Evolutionary conservation across 1,139 yeast species (phyloP), one percentile per base, ranked within the genome.

Genomic region (Debaryomyces nepalensis): DNA sequence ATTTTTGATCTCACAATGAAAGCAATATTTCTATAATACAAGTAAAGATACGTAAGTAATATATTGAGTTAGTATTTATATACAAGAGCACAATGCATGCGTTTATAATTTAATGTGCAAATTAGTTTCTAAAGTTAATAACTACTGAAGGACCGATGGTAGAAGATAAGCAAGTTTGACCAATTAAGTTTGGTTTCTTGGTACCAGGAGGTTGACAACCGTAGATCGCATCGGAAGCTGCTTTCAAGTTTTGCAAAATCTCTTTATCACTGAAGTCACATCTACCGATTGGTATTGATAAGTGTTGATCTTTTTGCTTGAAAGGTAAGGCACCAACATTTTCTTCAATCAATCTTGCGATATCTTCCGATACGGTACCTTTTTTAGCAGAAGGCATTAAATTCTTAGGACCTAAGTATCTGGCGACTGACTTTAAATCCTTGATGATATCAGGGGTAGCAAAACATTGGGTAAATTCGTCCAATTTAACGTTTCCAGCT

Each of bases 321-420:
- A 90, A 73, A 58, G 86, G 82, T 54, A 82, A 74, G 22, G 86
- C 79, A 31, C 95, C 95, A 36, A 80, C 68, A 41, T 82, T 81
- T 18, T 72, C 68, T 34, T 66, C 61, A 49, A 90, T 75, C 47
- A 85, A 68, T 8, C 64, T 62, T 22, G 66, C 70, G 27, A 88
- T 66, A 52, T 88, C 81, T n/a, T 78, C 80, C 1, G 88, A 74
- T 12, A 93, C 95, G 1, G 97, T 91, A 11, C 96, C 96, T 59
- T 83, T 86, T 68, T 90, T 91, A 12, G 79, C 81, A 37, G 79
- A 77, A 38, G 99, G 99, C 88, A 91, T 85, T 50, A 93, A 75
- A 21, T 96, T 96, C 57, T 77, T 82, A 32, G 97, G 96, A 46
- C 99, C 98, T 51, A 95, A 74, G 11, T 77, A 72, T 58, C 90